Evolutionary conservation across 2,329 filamentous ascomycete genomes (phyloP).

Genomic region (Phaeosphaeriaceae sp.): DNA sequence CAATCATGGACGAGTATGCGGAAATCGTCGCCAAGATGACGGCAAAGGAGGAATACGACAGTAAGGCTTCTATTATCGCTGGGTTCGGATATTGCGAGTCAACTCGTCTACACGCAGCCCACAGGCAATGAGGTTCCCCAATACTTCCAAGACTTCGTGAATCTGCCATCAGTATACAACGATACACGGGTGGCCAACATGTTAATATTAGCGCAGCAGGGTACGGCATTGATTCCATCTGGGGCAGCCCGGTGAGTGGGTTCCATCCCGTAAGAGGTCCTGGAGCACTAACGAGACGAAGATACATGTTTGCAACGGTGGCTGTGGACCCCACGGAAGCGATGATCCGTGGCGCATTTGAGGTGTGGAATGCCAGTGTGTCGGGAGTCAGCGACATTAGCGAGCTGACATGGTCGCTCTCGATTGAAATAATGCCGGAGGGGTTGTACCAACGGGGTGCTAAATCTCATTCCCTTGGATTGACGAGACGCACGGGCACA

Average conservation of each 20-base stretch:
- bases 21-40: not conserved
- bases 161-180: conserved; percentile 1
- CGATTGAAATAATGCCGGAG: not conserved
- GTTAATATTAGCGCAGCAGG: not conserved
- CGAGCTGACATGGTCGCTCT: not conserved
- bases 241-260: not conserved
- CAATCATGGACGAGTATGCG: not conserved
- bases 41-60: not conserved
- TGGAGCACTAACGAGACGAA: not conserved
- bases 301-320: not conserved
- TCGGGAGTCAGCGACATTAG: not conserved
- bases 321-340: not conserved
- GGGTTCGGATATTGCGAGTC: not conserved
- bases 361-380: not conserved
- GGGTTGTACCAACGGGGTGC: not conserved
- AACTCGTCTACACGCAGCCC: conserved; percentile 1
- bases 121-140: not conserved
- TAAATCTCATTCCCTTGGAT: conserved; percentile 17
- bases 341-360: conserved; percentile 1
- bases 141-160: not conserved
- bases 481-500: conserved; percentile 13
- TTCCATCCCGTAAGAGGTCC: not conserved
- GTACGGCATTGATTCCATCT: not conserved
- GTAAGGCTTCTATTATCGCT: not conserved
- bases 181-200: not conserved